These are phyloP conservation scores for Acarospora socialis DNA, from an alignment of 2,329 filamentous ascomycete species.

Conservation along the genomic window DNA sequence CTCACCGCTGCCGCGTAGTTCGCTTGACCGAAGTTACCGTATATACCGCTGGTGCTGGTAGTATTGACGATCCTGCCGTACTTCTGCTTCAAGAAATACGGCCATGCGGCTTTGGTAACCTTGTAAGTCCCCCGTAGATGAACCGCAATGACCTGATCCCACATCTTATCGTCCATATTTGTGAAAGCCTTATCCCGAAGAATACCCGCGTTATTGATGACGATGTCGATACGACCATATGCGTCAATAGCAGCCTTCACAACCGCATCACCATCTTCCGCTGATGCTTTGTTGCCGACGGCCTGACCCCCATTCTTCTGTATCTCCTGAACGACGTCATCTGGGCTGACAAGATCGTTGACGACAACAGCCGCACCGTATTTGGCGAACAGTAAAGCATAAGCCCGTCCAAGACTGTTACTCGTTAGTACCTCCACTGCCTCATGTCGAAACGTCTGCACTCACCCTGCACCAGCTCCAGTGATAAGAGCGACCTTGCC, in stretches of 20 bases:
- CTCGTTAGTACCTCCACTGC: conserved; percentile 16
- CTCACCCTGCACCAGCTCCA: conserved; percentile 65
- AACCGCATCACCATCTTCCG: conserved; percentile 80
- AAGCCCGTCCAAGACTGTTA: conserved; percentile 68
- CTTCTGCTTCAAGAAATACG: conserved; percentile 95
- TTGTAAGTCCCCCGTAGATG: conserved; percentile 94
- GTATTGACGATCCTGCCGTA: conserved; percentile 96
- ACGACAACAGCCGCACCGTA: conserved; percentile 76
- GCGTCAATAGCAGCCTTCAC: conserved; percentile 88
- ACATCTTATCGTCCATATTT: conserved; percentile 93
- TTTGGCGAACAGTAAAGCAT: conserved; percentile 76
- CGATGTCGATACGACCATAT: conserved; percentile 83
- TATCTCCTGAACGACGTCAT: conserved; percentile 83
- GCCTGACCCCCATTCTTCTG: conserved; percentile 79
- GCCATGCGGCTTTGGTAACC: conserved; percentile 93
- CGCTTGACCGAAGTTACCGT: conserved; percentile 96
- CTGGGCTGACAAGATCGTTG: conserved; percentile 89
- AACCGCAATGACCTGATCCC: conserved; percentile 84
- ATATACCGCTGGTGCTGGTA: conserved; percentile 91
- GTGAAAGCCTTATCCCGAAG: conserved; percentile 93
- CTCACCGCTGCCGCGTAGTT: conserved; percentile 85
- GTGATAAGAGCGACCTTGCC: conserved; percentile 79
- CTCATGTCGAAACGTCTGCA: conserved; percentile 10
- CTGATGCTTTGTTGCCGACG: conserved; percentile 82
- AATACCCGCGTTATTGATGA: conserved; percentile 97